phyloP scores from a whole-genome alignment of 2,329 filamentous ascomycete genomes.

The Alternaria burnsii region DNA sequence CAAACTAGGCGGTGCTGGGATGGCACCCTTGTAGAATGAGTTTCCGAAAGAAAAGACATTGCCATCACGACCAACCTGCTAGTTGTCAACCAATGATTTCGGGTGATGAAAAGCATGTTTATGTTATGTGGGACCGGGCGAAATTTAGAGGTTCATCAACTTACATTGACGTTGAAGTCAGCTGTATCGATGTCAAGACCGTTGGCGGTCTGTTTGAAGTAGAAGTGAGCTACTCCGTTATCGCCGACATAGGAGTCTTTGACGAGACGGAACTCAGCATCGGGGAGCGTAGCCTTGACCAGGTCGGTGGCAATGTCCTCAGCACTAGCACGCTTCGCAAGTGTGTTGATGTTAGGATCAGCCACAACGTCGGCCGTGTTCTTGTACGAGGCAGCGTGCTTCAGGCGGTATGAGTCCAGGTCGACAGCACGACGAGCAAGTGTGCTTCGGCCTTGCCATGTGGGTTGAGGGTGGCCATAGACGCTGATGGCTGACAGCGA shows the following conservation, averaged over 20 bases:
- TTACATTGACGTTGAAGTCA: constrained; percentile 68
- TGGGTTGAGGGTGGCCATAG: constrained; percentile 32
- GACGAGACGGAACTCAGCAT: constrained; percentile 59
- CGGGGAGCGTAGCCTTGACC: constrained; percentile 46
- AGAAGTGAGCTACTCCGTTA: constrained; percentile 66
- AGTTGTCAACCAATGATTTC: background rate
- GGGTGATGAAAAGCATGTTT: background rate
- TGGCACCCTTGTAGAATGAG: constrained; percentile 56
- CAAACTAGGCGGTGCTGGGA: constrained; percentile 51
- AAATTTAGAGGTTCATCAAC: constrained; percentile 28
- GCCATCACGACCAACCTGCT: constrained; percentile 61
- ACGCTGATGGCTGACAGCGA: constrained; percentile 36
- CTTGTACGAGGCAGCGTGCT: constrained; percentile 35
- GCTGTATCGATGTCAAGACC: constrained; percentile 68
- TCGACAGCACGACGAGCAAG: constrained; percentile 38
- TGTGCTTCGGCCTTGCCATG: constrained; percentile 19
- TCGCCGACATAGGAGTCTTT: constrained; percentile 63
- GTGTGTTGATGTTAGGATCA: constrained; percentile 28
- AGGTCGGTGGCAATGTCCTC: constrained; percentile 45
- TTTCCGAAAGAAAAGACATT: constrained; percentile 67
- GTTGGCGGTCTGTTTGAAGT: constrained; percentile 67
- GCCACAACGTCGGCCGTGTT: constrained; percentile 29
- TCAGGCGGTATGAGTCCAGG: constrained; percentile 44
- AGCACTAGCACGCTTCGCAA: constrained; percentile 36
- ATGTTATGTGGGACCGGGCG: background rate